Conservation (phyloP, 371 early-diverging fungal genomes). For the Mucor irregularis region DNA sequence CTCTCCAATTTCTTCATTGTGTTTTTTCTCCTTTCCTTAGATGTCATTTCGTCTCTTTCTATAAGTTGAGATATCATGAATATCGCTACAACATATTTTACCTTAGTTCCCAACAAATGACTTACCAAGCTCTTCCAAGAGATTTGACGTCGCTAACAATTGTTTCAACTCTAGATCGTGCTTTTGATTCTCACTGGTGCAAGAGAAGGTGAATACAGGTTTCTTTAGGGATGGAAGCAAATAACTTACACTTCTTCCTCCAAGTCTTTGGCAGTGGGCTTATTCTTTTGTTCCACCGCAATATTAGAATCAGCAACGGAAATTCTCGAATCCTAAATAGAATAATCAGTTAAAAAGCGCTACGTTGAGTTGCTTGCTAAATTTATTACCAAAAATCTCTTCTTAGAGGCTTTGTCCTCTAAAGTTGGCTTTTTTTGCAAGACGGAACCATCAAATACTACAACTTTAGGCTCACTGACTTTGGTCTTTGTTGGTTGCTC, state of each 20-base stretch:
- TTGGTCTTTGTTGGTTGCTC: background rate
- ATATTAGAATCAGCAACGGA: conserved; percentile 16
- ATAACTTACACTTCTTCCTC: conserved; percentile 42
- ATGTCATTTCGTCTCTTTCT: conserved; percentile 49
- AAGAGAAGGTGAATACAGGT: background rate
- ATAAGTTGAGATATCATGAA: background rate
- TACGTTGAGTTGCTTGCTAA: background rate
- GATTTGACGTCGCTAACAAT: conserved; percentile 38
- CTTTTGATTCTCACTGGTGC: conserved; percentile 33
- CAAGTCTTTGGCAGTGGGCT: conserved; percentile 23
- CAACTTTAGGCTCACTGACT: conserved; percentile 31
- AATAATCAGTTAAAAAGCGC: background rate
- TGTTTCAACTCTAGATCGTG: conserved; percentile 44
- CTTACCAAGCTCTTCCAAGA: conserved; percentile 47
- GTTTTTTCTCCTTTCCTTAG: conserved; percentile 43
- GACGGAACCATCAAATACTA: conserved; percentile 42
- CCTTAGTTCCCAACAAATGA: background rate
- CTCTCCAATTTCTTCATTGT: conserved; percentile 43
- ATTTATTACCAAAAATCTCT: conserved; percentile 49
- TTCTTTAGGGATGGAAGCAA: too few relatives aligned
- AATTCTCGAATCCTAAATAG: conserved; percentile 36
- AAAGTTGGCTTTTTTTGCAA: conserved; percentile 26
- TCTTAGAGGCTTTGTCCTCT: conserved; percentile 33
- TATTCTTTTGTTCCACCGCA: conserved; percentile 5
- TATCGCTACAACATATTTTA: background rate